Evolutionary conservation across 495 filamentous ascomycete species (phyloP).

Genomic region (Bathelium albidoporum): DNA sequence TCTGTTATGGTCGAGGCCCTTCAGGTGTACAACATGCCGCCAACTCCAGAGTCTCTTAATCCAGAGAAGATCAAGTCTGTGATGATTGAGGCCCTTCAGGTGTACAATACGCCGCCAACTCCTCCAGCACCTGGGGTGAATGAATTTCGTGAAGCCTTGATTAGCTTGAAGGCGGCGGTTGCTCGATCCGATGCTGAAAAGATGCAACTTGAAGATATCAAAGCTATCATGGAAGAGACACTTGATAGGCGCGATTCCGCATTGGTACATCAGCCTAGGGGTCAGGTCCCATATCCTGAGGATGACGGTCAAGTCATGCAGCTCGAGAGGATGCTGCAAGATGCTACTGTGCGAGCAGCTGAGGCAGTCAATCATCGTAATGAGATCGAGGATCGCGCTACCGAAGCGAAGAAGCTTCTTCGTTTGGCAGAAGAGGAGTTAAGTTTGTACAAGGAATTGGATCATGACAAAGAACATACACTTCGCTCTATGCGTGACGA

Average conservation of each 20-base stretch:
- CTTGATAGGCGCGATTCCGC: conserved; percentile 22
- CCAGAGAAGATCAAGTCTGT: conserved; percentile 51
- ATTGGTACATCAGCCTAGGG: conserved; percentile 31
- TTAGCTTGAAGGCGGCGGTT: conserved; percentile 45
- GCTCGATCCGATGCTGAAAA: conserved; percentile 25
- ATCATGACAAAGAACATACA: conserved; percentile 38
- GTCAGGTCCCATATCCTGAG: neutral
- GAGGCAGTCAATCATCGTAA: conserved; percentile 56
- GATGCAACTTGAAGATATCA: conserved; percentile 42
- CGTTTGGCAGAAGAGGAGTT: conserved; percentile 65
- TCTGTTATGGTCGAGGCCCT: conserved; percentile 63
- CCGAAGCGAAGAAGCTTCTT: conserved; percentile 58
- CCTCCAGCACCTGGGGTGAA: conserved; percentile 17
- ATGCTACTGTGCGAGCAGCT: conserved; percentile 38
- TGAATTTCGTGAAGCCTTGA: conserved; percentile 47
- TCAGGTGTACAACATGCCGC: conserved; percentile 17
- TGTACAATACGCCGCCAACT: conserved; percentile 14
- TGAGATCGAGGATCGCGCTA: conserved; percentile 60
- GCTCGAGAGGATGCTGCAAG: conserved; percentile 29
- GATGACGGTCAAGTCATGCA: conserved; percentile 31
- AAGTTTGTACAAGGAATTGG: conserved; percentile 33
- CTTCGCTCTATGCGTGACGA: neutral
- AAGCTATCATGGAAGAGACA: conserved; percentile 48
- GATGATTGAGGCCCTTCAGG: conserved; percentile 55
- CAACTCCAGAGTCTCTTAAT: conserved; percentile 2